Evolutionary conservation across 768 basidiomycete species (phyloP).

Genomic region (Auricularia cornea): DNA sequence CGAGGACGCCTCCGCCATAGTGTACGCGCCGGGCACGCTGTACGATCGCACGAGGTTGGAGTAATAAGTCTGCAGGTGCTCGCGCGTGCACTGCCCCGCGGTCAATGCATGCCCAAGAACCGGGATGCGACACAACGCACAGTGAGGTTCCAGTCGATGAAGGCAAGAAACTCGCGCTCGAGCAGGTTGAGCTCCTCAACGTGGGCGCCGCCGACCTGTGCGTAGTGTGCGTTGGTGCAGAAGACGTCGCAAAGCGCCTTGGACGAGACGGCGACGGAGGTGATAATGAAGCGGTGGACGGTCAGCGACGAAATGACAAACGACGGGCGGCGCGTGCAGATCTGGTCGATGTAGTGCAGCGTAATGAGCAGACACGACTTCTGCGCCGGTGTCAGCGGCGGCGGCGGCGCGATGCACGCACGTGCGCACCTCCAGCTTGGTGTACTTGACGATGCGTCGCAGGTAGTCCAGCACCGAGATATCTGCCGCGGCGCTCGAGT

Average conservation of each 20-base stretch:
- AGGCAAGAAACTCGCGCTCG: slow-evolving; percentile 85
- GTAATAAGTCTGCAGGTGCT: slow-evolving; percentile 89
- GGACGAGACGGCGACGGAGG: slow-evolving; percentile 83
- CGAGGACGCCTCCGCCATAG: not conserved
- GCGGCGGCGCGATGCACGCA: not conserved
- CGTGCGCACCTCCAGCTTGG: slow-evolving; percentile 77
- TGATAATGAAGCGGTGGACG: slow-evolving; percentile 95
- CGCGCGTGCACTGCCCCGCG: slow-evolving; percentile 70
- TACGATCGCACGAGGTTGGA: slow-evolving; percentile 86
- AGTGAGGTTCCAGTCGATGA: slow-evolving; percentile 91
- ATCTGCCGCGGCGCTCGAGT: slow-evolving; percentile 82
- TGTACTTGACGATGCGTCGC: slow-evolving; percentile 86
- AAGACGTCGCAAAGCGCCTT: slow-evolving; percentile 95
- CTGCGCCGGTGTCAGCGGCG: slow-evolving; percentile 30
- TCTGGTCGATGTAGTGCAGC: slow-evolving; percentile 88
- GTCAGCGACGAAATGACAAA: slow-evolving; percentile 95
- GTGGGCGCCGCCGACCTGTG: slow-evolving; percentile 92
- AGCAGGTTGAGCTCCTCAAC: slow-evolving; percentile 87
- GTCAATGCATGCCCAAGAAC: not conserved
- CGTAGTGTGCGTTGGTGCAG: slow-evolving; percentile 90
- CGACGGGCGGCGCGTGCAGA: slow-evolving; percentile 74
- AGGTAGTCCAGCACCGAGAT: slow-evolving; percentile 91
- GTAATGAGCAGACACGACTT: slow-evolving; percentile 74
- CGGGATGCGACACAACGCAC: slow-evolving; percentile 41
- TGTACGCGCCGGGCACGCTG: slow-evolving; percentile 24